Percentiles rank a stretch among this genome's conserved stretches.
phyloP scores from a whole-genome alignment of 1,284 basidiomycete genomes.

The Naganishia sp. region DNA sequence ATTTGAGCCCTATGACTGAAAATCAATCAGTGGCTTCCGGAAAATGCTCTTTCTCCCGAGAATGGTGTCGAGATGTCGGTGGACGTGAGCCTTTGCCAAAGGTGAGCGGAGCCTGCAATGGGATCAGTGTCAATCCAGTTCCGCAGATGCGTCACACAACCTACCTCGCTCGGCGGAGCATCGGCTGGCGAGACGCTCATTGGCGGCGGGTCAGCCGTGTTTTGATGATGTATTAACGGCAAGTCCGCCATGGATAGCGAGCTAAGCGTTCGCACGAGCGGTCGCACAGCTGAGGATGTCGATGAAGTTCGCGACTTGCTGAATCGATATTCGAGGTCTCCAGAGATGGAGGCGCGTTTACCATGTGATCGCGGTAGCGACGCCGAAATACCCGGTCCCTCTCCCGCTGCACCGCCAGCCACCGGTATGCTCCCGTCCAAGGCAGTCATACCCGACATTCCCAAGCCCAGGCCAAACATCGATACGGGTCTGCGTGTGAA shows the following conservation, averaged over 20 bases:
- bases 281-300: constrained; percentile 30
- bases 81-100: constrained; percentile 22
- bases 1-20: background rate
- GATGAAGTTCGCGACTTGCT: constrained; percentile 30
- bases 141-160: background rate
- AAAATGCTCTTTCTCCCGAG: constrained; percentile 8
- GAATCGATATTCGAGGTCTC: constrained; percentile 8
- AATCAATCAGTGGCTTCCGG: background rate
- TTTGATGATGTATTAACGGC: constrained; percentile 16
- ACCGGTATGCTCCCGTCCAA: constrained; percentile 15
- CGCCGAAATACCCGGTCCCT: constrained; percentile 14
- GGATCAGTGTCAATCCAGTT: background rate
- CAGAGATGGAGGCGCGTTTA: constrained; percentile 22
- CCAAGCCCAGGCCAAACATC: constrained; percentile 30
- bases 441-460: constrained; percentile 33
- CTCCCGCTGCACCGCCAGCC: constrained; percentile 15
- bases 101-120: constrained; percentile 9
- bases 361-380: constrained; percentile 21
- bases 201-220: constrained; percentile 31
- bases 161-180: constrained; percentile 33
- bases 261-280: constrained; percentile 30
- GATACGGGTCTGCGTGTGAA: constrained; percentile 30
- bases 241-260: constrained; percentile 33
- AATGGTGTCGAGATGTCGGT: constrained; percentile 10
- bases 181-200: constrained; percentile 34